A percentile compares a stretch with the other conserved stretches of the same genome.
These are phyloP conservation scores for Sclerospora graminicola DNA, from an alignment of 352 stramenopile species.

Conservation along the genomic window DNA sequence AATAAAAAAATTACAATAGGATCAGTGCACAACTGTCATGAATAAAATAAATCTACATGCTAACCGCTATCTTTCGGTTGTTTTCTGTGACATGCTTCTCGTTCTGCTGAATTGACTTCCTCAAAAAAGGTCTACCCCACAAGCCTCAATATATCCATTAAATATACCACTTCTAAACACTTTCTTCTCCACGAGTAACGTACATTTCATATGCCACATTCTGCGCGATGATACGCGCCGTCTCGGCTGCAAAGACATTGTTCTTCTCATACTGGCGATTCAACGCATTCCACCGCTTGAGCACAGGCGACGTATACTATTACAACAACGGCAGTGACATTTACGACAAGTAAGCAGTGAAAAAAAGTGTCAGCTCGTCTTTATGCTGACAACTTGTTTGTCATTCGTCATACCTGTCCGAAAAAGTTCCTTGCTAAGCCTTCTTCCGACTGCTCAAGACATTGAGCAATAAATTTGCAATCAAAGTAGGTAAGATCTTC, in stretches of 20 bases:
- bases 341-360: not conserved
- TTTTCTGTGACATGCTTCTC: constrained; percentile 76
- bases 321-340: not conserved
- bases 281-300: constrained; percentile 60
- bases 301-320: constrained; percentile 64
- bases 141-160: not conserved
- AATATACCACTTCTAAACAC: not conserved
- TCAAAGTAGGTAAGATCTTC: constrained; percentile 70
- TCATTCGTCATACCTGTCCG: constrained; percentile 30
- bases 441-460: constrained; percentile 52
- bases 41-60: constrained; percentile 1
- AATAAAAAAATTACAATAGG: not conserved
- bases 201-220: constrained; percentile 78
- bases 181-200: not conserved
- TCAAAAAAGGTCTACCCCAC: constrained; percentile 48
- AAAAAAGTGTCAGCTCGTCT: not conserved
- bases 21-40: not conserved
- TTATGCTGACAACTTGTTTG: not conserved
- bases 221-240: constrained; percentile 60
- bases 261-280: constrained; percentile 71
- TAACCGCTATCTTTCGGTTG: constrained; percentile 63
- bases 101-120: constrained; percentile 69
- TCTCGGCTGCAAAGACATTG: constrained; percentile 64
- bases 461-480: constrained; percentile 56
- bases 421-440: constrained; percentile 64